Evolutionary conservation across 1,284 basidiomycete species (phyloP).

Genomic region (Fomitopsis pinicola): DNA sequence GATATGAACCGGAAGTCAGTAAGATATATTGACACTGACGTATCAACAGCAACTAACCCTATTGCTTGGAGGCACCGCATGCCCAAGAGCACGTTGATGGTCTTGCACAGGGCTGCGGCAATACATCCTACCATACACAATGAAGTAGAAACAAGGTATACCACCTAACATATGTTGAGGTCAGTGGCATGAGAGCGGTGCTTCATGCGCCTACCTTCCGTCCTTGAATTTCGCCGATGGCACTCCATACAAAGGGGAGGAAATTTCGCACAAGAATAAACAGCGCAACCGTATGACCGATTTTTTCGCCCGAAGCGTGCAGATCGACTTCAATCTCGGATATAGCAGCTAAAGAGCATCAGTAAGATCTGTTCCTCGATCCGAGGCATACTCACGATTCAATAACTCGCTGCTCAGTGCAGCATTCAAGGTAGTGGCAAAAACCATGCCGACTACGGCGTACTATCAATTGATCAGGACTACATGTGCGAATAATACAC

Average conservation of each 20-base stretch:
- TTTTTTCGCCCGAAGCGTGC: constrained; percentile 59
- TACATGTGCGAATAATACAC: not conserved
- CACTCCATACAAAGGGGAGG: constrained; percentile 67
- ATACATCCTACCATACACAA: constrained; percentile 62
- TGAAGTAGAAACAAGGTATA: constrained; percentile 61
- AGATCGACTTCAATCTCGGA: constrained; percentile 62
- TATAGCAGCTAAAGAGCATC: constrained; percentile 46
- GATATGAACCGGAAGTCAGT: not conserved
- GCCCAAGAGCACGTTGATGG: constrained; percentile 65
- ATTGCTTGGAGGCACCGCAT: constrained; percentile 68
- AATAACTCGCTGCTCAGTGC: constrained; percentile 67
- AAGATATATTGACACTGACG: not conserved
- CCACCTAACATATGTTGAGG: constrained; percentile 34
- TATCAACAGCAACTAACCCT: constrained; percentile 37
- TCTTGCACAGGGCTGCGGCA: constrained; percentile 62
- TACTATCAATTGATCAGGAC: not conserved
- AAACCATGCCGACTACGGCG: constrained; percentile 49
- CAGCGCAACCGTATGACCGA: constrained; percentile 70
- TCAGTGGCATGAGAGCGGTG: not conserved
- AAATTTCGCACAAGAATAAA: constrained; percentile 77
- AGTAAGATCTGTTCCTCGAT: constrained; percentile 3
- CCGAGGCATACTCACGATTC: constrained; percentile 48
- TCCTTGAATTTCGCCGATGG: constrained; percentile 75
- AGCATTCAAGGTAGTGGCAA: constrained; percentile 61
- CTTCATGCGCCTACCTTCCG: constrained; percentile 52